Evolutionary conservation across 306 rosid genomes (phyloP).

Genomic region (Clitoria ternatea): DNA sequence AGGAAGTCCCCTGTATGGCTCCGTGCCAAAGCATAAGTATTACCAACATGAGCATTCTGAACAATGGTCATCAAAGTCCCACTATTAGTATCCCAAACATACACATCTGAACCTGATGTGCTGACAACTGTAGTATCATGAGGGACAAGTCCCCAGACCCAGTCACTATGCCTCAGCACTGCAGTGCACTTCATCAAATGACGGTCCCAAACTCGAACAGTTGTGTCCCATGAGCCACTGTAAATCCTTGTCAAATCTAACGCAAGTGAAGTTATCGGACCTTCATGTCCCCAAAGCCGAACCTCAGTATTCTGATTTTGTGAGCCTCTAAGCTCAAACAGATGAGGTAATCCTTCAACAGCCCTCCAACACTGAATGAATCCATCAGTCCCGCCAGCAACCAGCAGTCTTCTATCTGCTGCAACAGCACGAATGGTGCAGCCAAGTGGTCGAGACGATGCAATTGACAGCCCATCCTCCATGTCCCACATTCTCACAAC

Average conservation of each 20-base stretch:
- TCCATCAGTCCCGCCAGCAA: constrained; percentile 87
- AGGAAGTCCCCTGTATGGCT: constrained; percentile 78
- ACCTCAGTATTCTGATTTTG: constrained; percentile 52
- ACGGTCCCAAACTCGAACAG: constrained; percentile 92
- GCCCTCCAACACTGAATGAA: constrained; percentile 95
- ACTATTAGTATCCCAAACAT: constrained; percentile 66
- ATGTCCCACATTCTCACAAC: constrained; percentile 84
- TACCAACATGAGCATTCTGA: constrained; percentile 69
- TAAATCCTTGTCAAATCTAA: constrained; percentile 82
- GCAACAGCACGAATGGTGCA: constrained; percentile 90
- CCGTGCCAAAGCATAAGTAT: constrained; percentile 61
- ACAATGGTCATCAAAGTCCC: constrained; percentile 52
- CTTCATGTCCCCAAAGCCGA: constrained; percentile 92
- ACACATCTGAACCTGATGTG: constrained; percentile 82
- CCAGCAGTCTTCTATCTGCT: constrained; percentile 63
- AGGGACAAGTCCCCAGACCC: constrained; percentile 91
- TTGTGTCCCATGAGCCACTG: constrained; percentile 97
- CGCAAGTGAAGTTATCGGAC: constrained; percentile 86
- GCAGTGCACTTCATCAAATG: constrained; percentile 48
- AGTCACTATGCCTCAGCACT: constrained; percentile 82
- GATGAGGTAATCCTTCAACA: constrained; percentile 61
- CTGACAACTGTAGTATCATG: constrained; percentile 65
- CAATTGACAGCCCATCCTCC: constrained; percentile 79
- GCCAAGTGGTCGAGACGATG: constrained; percentile 75
- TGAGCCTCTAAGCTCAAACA: constrained; percentile 67